These are phyloP conservation scores for Fusarium mangiferae DNA, from an alignment of 2,329 filamentous ascomycete genomes.

Conservation along the genomic window DNA sequence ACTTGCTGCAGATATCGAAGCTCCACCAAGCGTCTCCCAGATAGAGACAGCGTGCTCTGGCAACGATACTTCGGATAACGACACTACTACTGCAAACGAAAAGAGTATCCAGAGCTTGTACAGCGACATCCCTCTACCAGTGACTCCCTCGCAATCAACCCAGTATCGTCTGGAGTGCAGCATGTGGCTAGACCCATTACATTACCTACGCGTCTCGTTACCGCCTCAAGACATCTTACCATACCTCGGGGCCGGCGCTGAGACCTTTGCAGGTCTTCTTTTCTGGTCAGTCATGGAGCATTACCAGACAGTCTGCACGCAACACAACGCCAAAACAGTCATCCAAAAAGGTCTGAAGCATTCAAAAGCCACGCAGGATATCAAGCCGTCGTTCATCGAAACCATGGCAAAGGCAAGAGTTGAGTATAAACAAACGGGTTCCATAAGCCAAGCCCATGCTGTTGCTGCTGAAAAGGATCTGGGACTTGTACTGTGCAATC, in stretches of 20 bases:
- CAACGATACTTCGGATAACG: rapidly evolving
- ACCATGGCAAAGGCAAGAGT: slow-evolving; percentile 8
- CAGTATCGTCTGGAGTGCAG: slow-evolving; percentile 6
- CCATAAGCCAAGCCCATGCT: neutral
- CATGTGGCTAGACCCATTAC: slow-evolving; percentile 6
- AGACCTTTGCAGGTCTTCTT: neutral
- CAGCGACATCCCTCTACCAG: rapidly evolving
- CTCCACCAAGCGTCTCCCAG: rapidly evolving
- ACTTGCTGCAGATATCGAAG: neutral
- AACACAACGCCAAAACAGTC: neutral
- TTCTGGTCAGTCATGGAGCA: slow-evolving; percentile 22
- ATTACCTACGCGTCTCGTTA: neutral
- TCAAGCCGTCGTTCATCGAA: neutral
- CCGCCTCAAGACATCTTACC: slow-evolving; percentile 8
- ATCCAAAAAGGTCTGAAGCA: neutral
- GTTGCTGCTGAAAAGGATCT: neutral
- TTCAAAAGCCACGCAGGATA: neutral
- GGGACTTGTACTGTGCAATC: neutral
- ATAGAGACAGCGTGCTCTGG: rapidly evolving
- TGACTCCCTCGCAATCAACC: rapidly evolving
- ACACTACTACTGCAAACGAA: rapidly evolving
- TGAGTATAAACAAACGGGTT: neutral
- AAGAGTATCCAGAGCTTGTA: neutral
- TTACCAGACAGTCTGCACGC: neutral
- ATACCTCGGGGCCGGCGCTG: neutral